Evolutionary conservation across 2,329 filamentous ascomycete genomes (phyloP).

Genomic region (Podosphaera fusca): DNA sequence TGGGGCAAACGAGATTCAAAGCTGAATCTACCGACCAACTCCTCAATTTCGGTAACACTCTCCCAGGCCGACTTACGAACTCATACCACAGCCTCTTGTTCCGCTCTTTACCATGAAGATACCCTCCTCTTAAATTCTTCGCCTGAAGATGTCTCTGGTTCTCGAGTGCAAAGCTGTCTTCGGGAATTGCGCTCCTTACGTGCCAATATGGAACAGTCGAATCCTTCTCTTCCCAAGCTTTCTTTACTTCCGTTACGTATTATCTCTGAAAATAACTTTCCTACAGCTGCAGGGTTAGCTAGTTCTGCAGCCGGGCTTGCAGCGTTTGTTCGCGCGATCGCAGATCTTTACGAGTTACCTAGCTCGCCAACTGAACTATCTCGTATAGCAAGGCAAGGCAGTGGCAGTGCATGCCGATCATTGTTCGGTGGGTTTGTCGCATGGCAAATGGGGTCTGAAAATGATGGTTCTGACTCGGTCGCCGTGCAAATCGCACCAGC

Average conservation of each 20-base stretch:
- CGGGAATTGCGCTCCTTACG: constrained; percentile 62
- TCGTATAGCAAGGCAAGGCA: constrained; percentile 77
- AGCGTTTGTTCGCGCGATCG: constrained; percentile 60
- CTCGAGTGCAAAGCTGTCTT: constrained; percentile 87
- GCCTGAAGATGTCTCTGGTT: constrained; percentile 61
- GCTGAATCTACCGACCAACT: constrained; percentile 94
- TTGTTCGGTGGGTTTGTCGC: constrained; percentile 91
- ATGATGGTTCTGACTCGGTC: constrained; percentile 65
- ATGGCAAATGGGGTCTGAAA: constrained; percentile 58
- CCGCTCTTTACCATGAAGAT: constrained; percentile 44
- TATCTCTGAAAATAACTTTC: constrained; percentile 97
- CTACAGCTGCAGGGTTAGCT: constrained; percentile 76
- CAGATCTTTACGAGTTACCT: constrained; percentile 71
- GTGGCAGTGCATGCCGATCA: constrained; percentile 79
- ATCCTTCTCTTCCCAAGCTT: constrained; percentile 61
- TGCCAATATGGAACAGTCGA: constrained; percentile 44
- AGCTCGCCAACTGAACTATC: constrained; percentile 65
- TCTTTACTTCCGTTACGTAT: constrained; percentile 57
- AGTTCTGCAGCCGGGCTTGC: constrained; percentile 49
- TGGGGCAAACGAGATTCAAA: constrained; percentile 93
- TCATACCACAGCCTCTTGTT: constrained; percentile 87
- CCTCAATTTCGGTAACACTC: constrained; percentile 87
- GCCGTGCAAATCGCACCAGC: constrained; percentile 77
- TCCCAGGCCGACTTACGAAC: constrained; percentile 85
- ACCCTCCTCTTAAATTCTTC: constrained; percentile 67